phyloP scores from a whole-genome alignment of 1,284 basidiomycete species.

The Cryptococcus wingfieldii region DNA sequence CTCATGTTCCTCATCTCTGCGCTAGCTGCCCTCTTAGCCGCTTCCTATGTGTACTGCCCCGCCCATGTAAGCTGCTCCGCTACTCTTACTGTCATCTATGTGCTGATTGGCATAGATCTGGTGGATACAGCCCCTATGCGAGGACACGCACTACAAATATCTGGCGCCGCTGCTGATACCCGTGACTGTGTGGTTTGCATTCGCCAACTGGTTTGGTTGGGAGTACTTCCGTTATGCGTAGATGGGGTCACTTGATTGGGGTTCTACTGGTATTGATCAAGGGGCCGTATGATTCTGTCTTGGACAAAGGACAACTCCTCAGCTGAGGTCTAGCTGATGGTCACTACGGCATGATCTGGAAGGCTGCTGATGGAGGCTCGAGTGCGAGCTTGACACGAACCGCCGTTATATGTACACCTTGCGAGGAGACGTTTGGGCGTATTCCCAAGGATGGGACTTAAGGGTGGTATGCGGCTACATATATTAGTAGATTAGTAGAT shows the following conservation, averaged over 20 bases:
- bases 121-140: conserved; percentile 17
- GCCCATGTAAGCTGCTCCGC: conserved; percentile 2
- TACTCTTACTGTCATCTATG: not conserved
- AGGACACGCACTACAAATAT: conserved; percentile 85
- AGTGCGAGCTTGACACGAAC: too few species aligned
- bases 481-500: too few species aligned
- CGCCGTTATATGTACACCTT: too few species aligned
- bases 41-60: conserved; percentile 18
- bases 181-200: conserved; percentile 76
- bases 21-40: conserved; percentile 2
- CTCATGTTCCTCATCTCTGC: conserved; percentile 6
- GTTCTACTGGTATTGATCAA: not conserved
- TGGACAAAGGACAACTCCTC: too few species aligned
- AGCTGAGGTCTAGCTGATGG: too few species aligned
- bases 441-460: not conserved
- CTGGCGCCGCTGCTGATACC: conserved; percentile 73
- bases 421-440: too few species aligned
- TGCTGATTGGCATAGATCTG: not conserved
- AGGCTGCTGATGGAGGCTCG: too few species aligned
- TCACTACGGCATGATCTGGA: too few species aligned
- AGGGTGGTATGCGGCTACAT: too few species aligned
- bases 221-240: conserved; percentile 84
- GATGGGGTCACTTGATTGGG: not conserved
- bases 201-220: conserved; percentile 96
- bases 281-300: too few species aligned